Evolutionary conservation across 306 rosid genomes (phyloP).

Genomic region (Prosopis cineraria): DNA sequence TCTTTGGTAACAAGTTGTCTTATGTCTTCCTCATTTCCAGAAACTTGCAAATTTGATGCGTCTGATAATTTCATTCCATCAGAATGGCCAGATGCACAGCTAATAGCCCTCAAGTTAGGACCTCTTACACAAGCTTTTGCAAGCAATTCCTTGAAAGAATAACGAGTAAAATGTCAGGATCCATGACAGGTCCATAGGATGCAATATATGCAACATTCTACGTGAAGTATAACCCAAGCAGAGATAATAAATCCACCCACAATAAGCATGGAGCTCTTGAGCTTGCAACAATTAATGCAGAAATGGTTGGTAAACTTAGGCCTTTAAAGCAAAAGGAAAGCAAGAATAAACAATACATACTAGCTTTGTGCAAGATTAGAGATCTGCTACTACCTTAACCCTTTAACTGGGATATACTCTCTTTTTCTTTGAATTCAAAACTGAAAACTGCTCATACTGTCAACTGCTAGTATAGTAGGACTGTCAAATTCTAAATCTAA

Average conservation of each 20-base stretch:
- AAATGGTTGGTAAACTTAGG: background rate
- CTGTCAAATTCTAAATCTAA: background rate
- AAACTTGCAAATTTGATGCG: background rate
- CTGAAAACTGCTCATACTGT: background rate
- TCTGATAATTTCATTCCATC: background rate
- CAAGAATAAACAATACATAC: background rate
- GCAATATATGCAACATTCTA: background rate
- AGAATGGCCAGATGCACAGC: background rate
- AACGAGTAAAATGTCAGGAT: constrained; percentile 13
- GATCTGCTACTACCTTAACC: background rate
- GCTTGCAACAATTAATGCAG: background rate
- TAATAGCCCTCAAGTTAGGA: background rate
- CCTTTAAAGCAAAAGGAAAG: background rate
- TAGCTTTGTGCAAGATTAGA: background rate
- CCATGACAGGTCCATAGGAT: background rate
- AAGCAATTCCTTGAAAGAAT: background rate
- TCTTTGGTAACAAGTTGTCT: background rate
- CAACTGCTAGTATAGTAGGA: background rate
- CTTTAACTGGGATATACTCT: background rate
- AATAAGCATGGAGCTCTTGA: background rate
- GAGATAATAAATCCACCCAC: background rate
- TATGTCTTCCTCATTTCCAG: background rate
- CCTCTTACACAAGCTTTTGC: background rate
- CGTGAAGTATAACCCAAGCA: background rate
- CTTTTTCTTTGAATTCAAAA: background rate